These are phyloP conservation scores for Thozetella sp. DNA, from an alignment of 495 filamentous ascomycete genomes.

Conservation along the genomic window DNA sequence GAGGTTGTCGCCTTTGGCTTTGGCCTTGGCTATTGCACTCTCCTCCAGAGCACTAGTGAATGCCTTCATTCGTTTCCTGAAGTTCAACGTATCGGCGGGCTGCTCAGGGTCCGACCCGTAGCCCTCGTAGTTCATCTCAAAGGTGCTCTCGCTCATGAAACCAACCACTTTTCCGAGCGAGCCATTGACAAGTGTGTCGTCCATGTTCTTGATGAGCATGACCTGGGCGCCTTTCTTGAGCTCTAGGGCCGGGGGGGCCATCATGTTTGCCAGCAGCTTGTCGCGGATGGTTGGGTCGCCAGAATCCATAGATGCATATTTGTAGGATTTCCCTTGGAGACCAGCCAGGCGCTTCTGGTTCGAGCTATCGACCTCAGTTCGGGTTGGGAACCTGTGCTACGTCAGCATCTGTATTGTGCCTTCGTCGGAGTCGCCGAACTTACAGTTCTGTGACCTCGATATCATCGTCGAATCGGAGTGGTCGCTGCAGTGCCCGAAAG, in stretches of 20 bases:
- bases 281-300: constrained; percentile 75
- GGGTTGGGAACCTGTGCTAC: constrained; percentile 75
- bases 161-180: constrained; percentile 82
- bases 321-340: constrained; percentile 66
- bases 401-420: constrained; percentile 21
- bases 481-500: constrained; percentile 72
- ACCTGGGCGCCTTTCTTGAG: constrained; percentile 94
- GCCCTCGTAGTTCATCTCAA: constrained; percentile 60
- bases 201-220: constrained; percentile 99
- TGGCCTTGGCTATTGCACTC: constrained; percentile 12
- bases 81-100: too few relatives aligned
- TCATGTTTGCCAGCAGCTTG: constrained; percentile 83
- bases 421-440: constrained; percentile 16
- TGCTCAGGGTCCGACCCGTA: constrained; percentile 53
- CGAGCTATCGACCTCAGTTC: constrained; percentile 84
- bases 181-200: constrained; percentile 91
- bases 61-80: constrained; percentile 42
- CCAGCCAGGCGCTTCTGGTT: constrained; percentile 74
- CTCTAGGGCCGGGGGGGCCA: constrained; percentile 77
- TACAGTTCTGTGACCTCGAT: constrained; percentile 90
- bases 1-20: constrained; percentile 30
- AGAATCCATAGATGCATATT: constrained; percentile 73
- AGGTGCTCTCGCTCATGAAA: constrained; percentile 85
- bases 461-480: constrained; percentile 70
- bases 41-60: constrained; percentile 30